Percentiles rank a stretch among this genome's conserved stretches.
Evolutionary conservation across 495 filamentous ascomycete species (phyloP).

Genomic region (Neurospora sp.): DNA sequence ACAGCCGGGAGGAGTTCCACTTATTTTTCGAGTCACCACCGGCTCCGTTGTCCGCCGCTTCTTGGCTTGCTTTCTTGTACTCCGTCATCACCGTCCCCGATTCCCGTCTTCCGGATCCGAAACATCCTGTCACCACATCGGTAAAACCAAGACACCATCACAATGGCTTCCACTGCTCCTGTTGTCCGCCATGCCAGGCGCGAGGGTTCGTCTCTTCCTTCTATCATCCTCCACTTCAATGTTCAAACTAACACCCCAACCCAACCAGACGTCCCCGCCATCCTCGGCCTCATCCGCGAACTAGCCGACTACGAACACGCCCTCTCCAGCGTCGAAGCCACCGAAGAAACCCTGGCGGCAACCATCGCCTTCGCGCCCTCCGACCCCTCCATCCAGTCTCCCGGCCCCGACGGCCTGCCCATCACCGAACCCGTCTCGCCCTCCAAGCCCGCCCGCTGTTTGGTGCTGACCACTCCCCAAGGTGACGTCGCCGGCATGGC

Average conservation of each 20-base stretch:
- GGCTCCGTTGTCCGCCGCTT: neutral
- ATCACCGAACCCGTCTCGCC: slow-evolving; percentile 33
- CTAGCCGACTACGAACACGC: slow-evolving; percentile 80
- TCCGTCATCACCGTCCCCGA: too few relatives aligned
- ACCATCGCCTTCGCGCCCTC: slow-evolving; percentile 70
- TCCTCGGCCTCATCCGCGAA: slow-evolving; percentile 76
- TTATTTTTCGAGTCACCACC: neutral
- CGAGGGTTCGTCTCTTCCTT: slow-evolving; percentile 11
- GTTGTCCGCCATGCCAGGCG: slow-evolving; percentile 25
- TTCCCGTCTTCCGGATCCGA: neutral
- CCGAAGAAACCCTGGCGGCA: slow-evolving; percentile 54
- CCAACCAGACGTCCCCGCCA: slow-evolving; percentile 51
- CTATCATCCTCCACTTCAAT: neutral
- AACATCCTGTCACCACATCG: neutral
- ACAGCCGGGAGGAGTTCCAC: neutral
- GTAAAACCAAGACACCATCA: neutral
- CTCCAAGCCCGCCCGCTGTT: slow-evolving; percentile 33
- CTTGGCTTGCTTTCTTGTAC: neutral
- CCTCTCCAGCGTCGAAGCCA: slow-evolving; percentile 63
- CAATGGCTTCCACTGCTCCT: slow-evolving; percentile 10
- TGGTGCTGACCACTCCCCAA: slow-evolving; percentile 34
- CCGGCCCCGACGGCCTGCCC: slow-evolving; percentile 17
- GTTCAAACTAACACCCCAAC: too few relatives aligned
- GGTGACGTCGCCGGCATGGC: slow-evolving; percentile 44
- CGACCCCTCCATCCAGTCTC: slow-evolving; percentile 25